Evolutionary conservation across 371 early-diverging fungal genomes (phyloP), one percentile per base, ranked within the genome.

Genomic region (Mucor velutinosus): DNA sequence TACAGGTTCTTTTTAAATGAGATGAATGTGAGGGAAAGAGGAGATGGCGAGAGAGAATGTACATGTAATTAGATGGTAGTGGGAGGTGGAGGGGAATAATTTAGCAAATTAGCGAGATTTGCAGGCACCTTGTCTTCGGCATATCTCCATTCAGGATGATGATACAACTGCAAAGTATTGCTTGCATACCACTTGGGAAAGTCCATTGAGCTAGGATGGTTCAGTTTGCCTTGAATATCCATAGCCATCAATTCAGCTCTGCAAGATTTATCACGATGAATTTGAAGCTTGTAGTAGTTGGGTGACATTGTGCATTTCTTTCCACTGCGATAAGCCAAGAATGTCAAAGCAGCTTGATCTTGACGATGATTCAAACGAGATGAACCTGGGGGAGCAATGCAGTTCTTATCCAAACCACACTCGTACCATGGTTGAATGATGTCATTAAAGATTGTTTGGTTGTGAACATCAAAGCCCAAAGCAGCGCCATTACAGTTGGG

Each of bases 401-500:
- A 87, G 8, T 78, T 74, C 64, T 84, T 84, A 60, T 66, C 76
- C 6, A 75, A 25, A 17, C 79, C 85, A 71, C 87, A 87, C 11
- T 74, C 60, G 51, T 76, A 83, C 86, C 86, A 87, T n/a, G 78
- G 80, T 10, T 74, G 60, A 41, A 87, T 74, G 27, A 87, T 45
- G 0, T 73, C 65, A 47, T 81, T 60, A 21, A 80, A 75, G 5
- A 85, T 72, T 12, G 69, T 66, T 4, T 75, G 69, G 37, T 76
- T 83, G 7, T 64, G 70, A 2, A 78, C 60, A 70, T 87, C 87
- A 67, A 87, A 86, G 7, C 79, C 81, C 41, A 86, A 65, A 0
- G 79, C 79, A 7, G 87, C 87, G 6, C 84, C 87, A 61, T 87
- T 87, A 59, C 87, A 87, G 56, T 87, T 87, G n/a, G 66, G 62